These are phyloP conservation scores for Paradendryphiella salina DNA, from an alignment of 2,329 filamentous ascomycete species.

Conservation along the genomic window DNA sequence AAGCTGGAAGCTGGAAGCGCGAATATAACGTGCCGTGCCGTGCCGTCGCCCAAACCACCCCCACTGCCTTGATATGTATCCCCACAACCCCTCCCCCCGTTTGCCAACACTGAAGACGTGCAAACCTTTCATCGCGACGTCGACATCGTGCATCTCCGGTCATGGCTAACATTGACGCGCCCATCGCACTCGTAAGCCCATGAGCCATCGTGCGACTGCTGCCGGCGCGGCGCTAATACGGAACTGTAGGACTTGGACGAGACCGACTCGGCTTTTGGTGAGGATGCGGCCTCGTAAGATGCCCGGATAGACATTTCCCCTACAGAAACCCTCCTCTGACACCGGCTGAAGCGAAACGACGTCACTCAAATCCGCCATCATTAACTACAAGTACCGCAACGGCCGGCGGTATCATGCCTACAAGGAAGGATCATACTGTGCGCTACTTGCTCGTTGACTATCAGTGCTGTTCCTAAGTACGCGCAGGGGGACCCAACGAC, in stretches of 20 bases:
- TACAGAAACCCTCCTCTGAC: conserved; percentile 1
- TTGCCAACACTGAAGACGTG: not conserved
- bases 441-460: conserved; percentile 10
- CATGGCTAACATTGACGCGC: conserved; percentile 25
- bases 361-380: conserved; percentile 29
- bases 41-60: not conserved
- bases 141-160: not conserved
- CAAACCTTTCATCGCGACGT: not conserved
- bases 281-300: conserved; percentile 25
- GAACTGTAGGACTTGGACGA: conserved; percentile 21
- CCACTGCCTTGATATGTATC: not conserved
- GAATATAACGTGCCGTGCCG: not conserved
- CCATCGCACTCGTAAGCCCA: conserved; percentile 21
- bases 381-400: conserved; percentile 34
- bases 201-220: no score
- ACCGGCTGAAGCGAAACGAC: conserved; percentile 24
- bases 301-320: not conserved
- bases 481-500: conserved; percentile 39
- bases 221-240: conserved; percentile 3
- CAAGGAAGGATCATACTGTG: conserved; percentile 33
- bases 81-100: not conserved
- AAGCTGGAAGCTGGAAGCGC: no score
- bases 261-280: conserved; percentile 24
- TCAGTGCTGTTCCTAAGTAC: conserved; percentile 4
- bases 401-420: conserved; percentile 37